Evolutionary conservation across 805 yeast species (phyloP).

Genomic region (Isabelozyma gotoi): DNA sequence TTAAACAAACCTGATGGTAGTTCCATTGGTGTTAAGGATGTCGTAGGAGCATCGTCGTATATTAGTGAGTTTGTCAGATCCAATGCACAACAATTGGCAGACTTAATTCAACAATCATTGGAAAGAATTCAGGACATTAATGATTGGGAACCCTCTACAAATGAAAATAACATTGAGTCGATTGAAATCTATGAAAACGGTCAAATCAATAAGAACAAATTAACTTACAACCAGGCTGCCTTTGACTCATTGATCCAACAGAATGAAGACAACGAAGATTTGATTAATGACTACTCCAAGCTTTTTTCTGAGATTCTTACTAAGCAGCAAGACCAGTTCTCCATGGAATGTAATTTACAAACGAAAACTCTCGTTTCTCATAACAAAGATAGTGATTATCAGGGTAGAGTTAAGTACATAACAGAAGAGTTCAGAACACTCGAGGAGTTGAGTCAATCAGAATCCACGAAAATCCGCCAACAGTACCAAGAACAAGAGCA

Average conservation of each 20-base stretch:
- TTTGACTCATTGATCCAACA: conserved; percentile 8
- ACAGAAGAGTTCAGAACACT: neutral
- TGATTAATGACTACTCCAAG: conserved; percentile 9
- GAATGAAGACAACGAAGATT: neutral
- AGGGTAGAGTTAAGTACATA: neutral
- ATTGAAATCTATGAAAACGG: conserved; percentile 12
- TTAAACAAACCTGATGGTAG: conserved; percentile 53
- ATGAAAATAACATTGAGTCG: conserved; percentile 18
- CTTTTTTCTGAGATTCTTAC: conserved; percentile 14
- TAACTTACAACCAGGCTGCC: conserved; percentile 1
- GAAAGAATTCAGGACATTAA: conserved; percentile 26
- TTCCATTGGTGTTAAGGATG: conserved; percentile 37
- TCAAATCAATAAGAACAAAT: neutral
- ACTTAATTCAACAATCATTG: conserved; percentile 48
- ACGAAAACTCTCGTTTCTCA: conserved; percentile 13
- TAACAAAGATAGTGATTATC: neutral
- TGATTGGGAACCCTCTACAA: conserved; percentile 37
- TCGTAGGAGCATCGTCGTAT: conserved; percentile 46
- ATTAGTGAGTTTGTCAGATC: conserved; percentile 58
- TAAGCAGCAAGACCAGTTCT: conserved; percentile 6
- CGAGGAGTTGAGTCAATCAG: neutral
- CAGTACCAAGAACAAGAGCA: conserved; percentile 2
- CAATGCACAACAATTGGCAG: conserved; percentile 57
- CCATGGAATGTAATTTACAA: conserved; percentile 16
- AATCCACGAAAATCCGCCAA: neutral